Percentiles rank a stretch among this genome's conserved stretches.
Evolutionary conservation across 139 green algal genomes (phyloP).

Genomic region (Coccomyxa sp.): DNA sequence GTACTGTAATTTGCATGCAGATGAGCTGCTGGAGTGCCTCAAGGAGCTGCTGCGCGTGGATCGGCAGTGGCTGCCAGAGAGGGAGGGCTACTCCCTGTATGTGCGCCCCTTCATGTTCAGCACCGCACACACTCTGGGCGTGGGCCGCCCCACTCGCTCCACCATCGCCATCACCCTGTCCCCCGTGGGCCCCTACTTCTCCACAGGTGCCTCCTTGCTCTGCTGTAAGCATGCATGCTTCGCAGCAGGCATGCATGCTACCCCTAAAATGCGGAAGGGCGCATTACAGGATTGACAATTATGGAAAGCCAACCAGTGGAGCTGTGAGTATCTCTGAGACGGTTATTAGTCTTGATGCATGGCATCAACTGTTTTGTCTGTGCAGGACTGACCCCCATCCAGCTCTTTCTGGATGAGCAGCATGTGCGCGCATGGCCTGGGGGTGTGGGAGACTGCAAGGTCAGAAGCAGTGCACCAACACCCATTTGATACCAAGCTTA

Average conservation of each 20-base stretch:
- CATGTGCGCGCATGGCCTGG: slow-evolving; percentile 70
- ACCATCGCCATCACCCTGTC: slow-evolving; percentile 62
- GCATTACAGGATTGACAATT: too few species aligned
- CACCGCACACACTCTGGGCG: slow-evolving; percentile 2
- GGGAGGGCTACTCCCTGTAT: slow-evolving; percentile 75
- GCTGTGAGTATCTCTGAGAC: too few species aligned
- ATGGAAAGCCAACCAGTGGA: too few species aligned
- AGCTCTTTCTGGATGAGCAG: slow-evolving; percentile 65
- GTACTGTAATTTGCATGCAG: slow-evolving; percentile 12
- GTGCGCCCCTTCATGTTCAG: slow-evolving; percentile 69
- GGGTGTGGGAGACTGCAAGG: slow-evolving; percentile 63
- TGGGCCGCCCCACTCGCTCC: slow-evolving; percentile 17
- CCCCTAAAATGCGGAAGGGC: too few species aligned
- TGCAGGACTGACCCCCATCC: slow-evolving; percentile 44
- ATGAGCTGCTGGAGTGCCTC: slow-evolving; percentile 73
- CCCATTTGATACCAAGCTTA: slow-evolving; percentile 61
- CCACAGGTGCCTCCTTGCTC: slow-evolving; percentile 11
- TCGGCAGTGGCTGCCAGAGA: slow-evolving; percentile 55
- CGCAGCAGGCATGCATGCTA: too few species aligned
- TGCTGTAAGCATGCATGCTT: background rate
- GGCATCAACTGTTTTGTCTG: background rate
- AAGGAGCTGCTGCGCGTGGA: slow-evolving; percentile 71
- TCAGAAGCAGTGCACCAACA: slow-evolving; percentile 72
- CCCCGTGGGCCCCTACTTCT: slow-evolving; percentile 81
- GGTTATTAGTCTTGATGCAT: too few species aligned